Percentiles rank a stretch among this genome's conserved stretches.
These are phyloP conservation scores for Jaenimonas drosophilae DNA, from an alignment of 208 protist species.

Conservation along the genomic window DNA sequence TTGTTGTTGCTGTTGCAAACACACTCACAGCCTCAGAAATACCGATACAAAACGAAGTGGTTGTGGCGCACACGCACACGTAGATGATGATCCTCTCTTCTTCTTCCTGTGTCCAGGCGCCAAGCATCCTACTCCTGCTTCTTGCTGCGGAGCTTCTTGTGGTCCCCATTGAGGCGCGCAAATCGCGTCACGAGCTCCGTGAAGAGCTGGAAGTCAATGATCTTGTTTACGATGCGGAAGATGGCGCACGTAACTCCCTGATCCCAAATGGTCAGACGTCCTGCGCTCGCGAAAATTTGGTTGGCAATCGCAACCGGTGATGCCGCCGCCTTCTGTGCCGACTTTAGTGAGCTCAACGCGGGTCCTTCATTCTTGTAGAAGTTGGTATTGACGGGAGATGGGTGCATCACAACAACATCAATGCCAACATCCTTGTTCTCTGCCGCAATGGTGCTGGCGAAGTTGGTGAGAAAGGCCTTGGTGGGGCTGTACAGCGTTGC, in stretches of 20 bases:
- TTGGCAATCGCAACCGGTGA: slow-evolving; percentile 71
- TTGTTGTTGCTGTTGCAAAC: too few species aligned
- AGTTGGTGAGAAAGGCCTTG: slow-evolving; percentile 89
- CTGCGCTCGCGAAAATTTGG: slow-evolving; percentile 74
- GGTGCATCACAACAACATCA: slow-evolving; percentile 82
- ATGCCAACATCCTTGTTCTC: slow-evolving; percentile 78
- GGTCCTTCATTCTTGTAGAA: slow-evolving; percentile 86
- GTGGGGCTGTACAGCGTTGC: slow-evolving; percentile 85
- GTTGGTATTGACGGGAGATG: slow-evolving; percentile 83
- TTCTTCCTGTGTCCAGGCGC: not conserved
- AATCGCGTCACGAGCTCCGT: slow-evolving; percentile 74
- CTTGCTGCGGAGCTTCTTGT: slow-evolving; percentile 30
- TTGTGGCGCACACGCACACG: not conserved
- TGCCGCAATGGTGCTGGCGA: slow-evolving; percentile 64
- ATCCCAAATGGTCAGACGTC: slow-evolving; percentile 79
- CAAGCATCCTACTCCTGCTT: slow-evolving; percentile 32
- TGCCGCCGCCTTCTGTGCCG: slow-evolving; percentile 56
- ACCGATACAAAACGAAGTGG: not conserved
- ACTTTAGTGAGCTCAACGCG: slow-evolving; percentile 55
- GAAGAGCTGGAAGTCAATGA: slow-evolving; percentile 80
- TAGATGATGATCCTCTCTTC: not conserved
- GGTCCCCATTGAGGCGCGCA: slow-evolving; percentile 60
- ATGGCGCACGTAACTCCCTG: slow-evolving; percentile 55
- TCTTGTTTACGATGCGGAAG: slow-evolving; percentile 72
- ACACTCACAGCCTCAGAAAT: not conserved